Evolutionary conservation across 768 basidiomycete species (phyloP).

Genomic region (Lactarius akahatsu): DNA sequence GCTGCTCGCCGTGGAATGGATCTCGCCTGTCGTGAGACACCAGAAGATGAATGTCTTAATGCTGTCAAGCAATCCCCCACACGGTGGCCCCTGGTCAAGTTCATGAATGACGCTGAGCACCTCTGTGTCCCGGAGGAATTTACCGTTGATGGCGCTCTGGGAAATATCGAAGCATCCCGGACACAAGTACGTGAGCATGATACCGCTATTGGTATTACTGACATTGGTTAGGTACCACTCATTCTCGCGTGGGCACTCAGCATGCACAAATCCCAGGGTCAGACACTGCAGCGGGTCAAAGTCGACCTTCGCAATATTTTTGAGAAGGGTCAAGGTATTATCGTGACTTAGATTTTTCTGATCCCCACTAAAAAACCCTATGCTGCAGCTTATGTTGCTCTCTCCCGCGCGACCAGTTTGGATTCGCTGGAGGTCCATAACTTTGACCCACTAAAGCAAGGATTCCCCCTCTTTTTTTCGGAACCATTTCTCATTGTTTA

Average conservation of each 20-base stretch:
- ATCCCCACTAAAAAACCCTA: background rate
- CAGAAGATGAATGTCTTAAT: too few relatives aligned
- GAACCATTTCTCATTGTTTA: conserved; percentile 4
- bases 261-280: conserved; percentile 89
- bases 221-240: conserved; percentile 45
- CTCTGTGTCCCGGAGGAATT: conserved; percentile 60
- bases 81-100: conserved; percentile 62
- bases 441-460: conserved; percentile 61
- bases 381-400: conserved; percentile 60
- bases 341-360: background rate
- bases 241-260: conserved; percentile 86
- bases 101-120: conserved; percentile 47
- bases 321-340: conserved; percentile 73
- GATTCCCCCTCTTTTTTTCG: background rate
- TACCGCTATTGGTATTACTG: conserved; percentile 1
- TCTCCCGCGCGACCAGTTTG: conserved; percentile 70
- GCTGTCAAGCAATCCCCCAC: conserved; percentile 4
- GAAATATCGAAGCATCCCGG: conserved; percentile 57
- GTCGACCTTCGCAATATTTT: conserved; percentile 76
- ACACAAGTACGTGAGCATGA: conserved; percentile 47
- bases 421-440: conserved; percentile 62
- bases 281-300: conserved; percentile 81
- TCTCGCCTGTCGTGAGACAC: background rate
- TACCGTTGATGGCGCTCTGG: conserved; percentile 59
- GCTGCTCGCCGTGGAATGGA: conserved; percentile 39